Conservation (phyloP, 441 rosid species). For the Pelargonium myrrhifolium region DNA sequence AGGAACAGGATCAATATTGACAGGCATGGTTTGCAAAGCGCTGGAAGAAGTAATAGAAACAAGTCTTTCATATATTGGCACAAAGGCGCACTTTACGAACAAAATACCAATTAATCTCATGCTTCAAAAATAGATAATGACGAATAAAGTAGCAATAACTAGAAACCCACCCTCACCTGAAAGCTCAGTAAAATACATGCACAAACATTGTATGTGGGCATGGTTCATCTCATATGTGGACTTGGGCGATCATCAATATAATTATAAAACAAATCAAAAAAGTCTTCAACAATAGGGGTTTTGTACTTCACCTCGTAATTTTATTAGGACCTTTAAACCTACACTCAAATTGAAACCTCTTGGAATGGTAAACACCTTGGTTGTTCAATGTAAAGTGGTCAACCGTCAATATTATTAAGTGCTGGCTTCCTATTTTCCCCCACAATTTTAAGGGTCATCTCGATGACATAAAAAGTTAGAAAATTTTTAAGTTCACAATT, state of each 20-base stretch:
- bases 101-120: neutral
- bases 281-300: neutral
- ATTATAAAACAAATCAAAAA: no score
- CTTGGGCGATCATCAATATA: neutral
- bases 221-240: neutral
- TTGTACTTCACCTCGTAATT: neutral
- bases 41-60: constrained; percentile 33
- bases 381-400: neutral
- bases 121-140: neutral
- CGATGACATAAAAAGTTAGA: neutral
- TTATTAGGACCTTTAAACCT: neutral
- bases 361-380: neutral
- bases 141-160: neutral
- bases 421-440: neutral
- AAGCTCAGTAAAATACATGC: neutral
- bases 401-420: neutral
- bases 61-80: neutral
- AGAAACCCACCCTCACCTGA: neutral
- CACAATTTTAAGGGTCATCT: neutral
- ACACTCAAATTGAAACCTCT: neutral
- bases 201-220: neutral
- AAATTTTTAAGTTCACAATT: neutral
- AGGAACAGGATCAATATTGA: constrained; percentile 73
- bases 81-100: neutral
- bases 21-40: constrained; percentile 49